These are phyloP conservation scores for Fusarium tjaetaba DNA, from an alignment of 2,329 filamentous ascomycete genomes.

Conservation along the genomic window DNA sequence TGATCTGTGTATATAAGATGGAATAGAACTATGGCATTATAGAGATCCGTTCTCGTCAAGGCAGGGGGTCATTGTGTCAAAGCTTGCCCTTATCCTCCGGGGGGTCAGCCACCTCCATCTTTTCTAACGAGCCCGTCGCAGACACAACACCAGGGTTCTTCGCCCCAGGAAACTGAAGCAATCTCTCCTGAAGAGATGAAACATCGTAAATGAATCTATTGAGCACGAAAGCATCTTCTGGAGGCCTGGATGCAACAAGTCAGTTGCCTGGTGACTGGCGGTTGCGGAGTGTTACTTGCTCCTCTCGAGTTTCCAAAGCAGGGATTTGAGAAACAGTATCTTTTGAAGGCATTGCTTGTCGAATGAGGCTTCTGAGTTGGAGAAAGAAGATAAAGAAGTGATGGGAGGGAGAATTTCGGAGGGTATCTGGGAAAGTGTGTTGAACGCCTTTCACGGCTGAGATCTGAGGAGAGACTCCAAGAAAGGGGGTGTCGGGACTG, in stretches of 20 bases:
- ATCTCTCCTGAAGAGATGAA: slow-evolving; percentile 12
- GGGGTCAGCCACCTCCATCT: too few relatives aligned
- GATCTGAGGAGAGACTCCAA: too few relatives aligned
- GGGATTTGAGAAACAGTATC: accelerated
- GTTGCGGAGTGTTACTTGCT: neutral
- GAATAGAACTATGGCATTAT: neutral
- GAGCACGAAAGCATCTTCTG: neutral
- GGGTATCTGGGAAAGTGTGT: too few relatives aligned
- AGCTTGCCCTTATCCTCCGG: neutral
- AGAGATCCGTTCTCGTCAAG: neutral
- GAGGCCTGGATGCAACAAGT: neutral
- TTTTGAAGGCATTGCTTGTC: neutral
- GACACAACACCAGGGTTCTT: accelerated
- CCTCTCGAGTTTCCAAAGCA: neutral
- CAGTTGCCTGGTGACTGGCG: neutral
- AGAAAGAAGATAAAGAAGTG: neutral
- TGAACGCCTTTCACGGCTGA: neutral
- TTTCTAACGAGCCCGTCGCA: neutral
- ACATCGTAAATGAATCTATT: slow-evolving; percentile 20
- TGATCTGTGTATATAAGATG: neutral
- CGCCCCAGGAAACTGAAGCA: neutral
- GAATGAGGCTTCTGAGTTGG: accelerated
- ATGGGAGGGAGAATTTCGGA: neutral
- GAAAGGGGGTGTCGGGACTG: neutral
- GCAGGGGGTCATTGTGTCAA: neutral